phyloP scores from a whole-genome alignment of 164 flowering plant genomes.

The Nymphaea thermarum region DNA sequence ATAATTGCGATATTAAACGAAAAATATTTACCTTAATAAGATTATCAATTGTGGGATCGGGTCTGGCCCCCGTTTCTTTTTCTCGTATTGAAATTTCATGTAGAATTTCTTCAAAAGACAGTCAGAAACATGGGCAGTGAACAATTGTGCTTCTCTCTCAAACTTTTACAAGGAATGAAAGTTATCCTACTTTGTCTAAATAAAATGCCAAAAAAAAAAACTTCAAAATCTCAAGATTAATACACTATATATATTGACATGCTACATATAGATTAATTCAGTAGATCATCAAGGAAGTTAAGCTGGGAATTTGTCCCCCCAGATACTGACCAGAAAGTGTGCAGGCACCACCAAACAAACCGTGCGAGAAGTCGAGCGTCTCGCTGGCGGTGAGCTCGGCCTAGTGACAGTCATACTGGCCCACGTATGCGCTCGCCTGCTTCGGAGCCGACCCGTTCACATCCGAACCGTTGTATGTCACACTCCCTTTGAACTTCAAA shows the following conservation, averaged over 20 bases:
- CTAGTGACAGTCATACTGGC: background rate
- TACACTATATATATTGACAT: no score
- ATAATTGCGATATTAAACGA: background rate
- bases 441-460: background rate
- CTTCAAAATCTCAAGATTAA: no score
- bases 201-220: no score
- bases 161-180: no score
- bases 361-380: background rate
- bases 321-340: background rate
- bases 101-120: background rate
- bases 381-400: background rate
- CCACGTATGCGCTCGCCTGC: background rate
- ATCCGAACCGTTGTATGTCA: background rate
- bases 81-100: background rate
- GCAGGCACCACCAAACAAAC: background rate
- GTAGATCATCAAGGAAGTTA: no score
- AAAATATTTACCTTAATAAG: background rate
- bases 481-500: constrained; percentile 29
- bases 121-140: no score
- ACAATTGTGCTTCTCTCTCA: no score
- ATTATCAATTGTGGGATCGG: background rate
- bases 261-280: no score
- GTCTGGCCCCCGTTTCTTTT: background rate
- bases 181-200: no score
- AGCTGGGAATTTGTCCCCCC: no score